Evolutionary conservation across 306 rosid species (phyloP), one percentile per base, ranked within the genome.

Genomic region (Crotalaria pallida): DNA sequence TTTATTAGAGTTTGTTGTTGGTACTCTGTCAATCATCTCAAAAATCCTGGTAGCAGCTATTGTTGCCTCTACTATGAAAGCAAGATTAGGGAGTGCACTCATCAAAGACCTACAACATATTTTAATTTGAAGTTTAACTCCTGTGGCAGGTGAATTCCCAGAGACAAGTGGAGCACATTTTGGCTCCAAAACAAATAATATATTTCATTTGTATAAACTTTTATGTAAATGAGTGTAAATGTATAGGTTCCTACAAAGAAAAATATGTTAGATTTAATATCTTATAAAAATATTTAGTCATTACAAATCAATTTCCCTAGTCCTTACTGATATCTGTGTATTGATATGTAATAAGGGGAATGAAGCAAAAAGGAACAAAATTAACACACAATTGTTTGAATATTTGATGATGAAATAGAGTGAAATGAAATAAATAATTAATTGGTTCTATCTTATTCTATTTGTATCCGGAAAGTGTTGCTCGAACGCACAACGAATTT

Each of bases 51-150:
- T 41, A 21, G 83, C 82, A 5, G 98, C 84, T 51, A 50, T 11
- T 34, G 76, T 75, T 33, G 94, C 87, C 81, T 89, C 85, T 1
- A 75, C 56, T 77, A 92, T 64, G 71, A 15, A 83, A 52, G 87
- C 75, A 23, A 87, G 78, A 75, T 86, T 79, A 50, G 96, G 97
- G n/a, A 91, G 91, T 26, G 88, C 97, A 75, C 65, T 87, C 88
- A 89, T 82, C 68, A 86, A 68, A 56, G 89, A 83, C 72, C 96
- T 87, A 81, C 52, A 81, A 81, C 52, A 81, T 11, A 17, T 50
- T 26, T 40, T 40, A 58, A 34, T 48, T 21, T 48, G 34, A 60
- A 65, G 48, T 24, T 24, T 44, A n/a, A 56, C 48, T 65, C 12
- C 29, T 4, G 16, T 63, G 41, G 31, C 10, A 29, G 29, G 63